These are phyloP conservation scores for Trichocladium antarcticum DNA, from an alignment of 495 filamentous ascomycete species.

Conservation along the genomic window DNA sequence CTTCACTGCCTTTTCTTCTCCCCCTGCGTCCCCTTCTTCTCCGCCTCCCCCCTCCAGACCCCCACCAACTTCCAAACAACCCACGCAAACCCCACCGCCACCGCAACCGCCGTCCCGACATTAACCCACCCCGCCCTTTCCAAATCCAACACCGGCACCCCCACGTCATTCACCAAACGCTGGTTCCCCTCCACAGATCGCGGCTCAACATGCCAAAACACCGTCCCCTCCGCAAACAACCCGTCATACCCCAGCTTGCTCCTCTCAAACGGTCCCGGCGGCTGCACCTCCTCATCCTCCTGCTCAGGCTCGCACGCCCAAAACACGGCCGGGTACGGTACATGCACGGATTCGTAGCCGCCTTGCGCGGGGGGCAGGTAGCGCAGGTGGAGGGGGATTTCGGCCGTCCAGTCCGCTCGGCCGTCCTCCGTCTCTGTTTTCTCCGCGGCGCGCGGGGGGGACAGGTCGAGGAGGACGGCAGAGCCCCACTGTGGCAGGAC, in stretches of 20 bases:
- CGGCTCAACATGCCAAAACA: conserved; percentile 79
- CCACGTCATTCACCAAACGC: conserved; percentile 46
- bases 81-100: conserved; percentile 65
- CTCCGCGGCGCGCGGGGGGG: conserved; percentile 34
- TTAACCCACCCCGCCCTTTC: conserved; percentile 51
- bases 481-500: conserved; percentile 68
- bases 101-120: conserved; percentile 55
- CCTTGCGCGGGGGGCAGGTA: conserved; percentile 54
- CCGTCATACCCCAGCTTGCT: conserved; percentile 76
- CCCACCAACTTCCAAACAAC: conserved; percentile 53
- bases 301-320: conserved; percentile 80
- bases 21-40: conserved; percentile 15
- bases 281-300: conserved; percentile 39
- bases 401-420: conserved; percentile 59
- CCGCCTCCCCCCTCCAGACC: conserved; percentile 27
- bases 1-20: conserved; percentile 36
- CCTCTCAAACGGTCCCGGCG: conserved; percentile 74
- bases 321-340: conserved; percentile 74
- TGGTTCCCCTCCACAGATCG: conserved; percentile 22
- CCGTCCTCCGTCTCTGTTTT: conserved; percentile 9
- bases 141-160: conserved; percentile 67
- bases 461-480: conserved; percentile 67
- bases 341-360: conserved; percentile 38
- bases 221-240: conserved; percentile 64
- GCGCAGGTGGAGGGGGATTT: conserved; percentile 78